Evolutionary conservation across 2,329 filamentous ascomycete genomes (phyloP).

Genomic region (Ceratocystis variospora): DNA sequence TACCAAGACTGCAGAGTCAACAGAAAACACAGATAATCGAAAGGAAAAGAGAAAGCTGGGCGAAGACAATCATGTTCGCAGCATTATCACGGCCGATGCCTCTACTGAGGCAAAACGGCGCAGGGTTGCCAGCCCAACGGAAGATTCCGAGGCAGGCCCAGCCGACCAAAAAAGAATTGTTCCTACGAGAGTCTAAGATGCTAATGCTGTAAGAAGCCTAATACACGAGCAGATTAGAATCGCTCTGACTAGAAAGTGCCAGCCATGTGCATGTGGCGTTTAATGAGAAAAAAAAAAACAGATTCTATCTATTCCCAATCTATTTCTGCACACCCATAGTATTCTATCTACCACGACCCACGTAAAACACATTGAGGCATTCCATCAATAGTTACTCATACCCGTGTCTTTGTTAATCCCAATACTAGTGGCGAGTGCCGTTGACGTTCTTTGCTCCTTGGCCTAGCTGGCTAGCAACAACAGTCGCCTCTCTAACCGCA

Average conservation of each 20-base stretch:
- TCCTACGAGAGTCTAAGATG: background rate
- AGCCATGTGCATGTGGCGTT: background rate
- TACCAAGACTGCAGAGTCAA: background rate
- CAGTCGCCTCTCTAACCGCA: constrained; percentile 57
- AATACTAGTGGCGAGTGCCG: constrained; percentile 23
- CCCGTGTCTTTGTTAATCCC: constrained; percentile 17
- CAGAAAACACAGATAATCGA: background rate
- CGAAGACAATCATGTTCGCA: background rate
- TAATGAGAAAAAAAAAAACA: background rate
- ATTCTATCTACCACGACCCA: background rate
- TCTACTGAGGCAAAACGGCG: background rate
- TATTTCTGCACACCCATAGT: background rate
- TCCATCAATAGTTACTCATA: background rate
- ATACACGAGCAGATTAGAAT: background rate
- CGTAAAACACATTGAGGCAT: constrained; percentile 17
- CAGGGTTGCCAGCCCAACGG: background rate
- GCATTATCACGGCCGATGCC: background rate
- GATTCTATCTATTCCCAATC: background rate
- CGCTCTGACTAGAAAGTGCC: background rate
- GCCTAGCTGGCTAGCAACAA: constrained; percentile 52
- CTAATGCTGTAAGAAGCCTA: background rate
- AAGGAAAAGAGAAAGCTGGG: constrained; percentile 7
- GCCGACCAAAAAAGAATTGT: background rate
- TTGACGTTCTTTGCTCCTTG: constrained; percentile 30
- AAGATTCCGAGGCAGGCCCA: background rate